Base-by-base conservation (phyloP, 345 rosid genomes). In the Dipteronia sinensis region DNA sequence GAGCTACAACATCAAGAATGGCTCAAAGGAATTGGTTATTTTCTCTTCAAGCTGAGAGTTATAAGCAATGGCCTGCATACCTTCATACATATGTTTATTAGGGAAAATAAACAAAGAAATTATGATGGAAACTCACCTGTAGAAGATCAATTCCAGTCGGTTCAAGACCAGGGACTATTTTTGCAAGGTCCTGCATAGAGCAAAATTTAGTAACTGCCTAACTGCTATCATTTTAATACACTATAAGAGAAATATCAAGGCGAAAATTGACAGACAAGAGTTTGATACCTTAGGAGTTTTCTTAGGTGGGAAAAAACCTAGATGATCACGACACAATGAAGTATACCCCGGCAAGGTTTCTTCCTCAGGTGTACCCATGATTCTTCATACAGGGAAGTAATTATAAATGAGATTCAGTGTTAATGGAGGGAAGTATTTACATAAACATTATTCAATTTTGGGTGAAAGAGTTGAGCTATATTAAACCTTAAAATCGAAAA, bases 331-430 rank as follows among this genome's bases (percentile, higher is more conserved):
- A 27, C 42, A 44, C 29, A 31, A 58, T 58, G 68, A 49, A 72
- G 65, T 42, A 47, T 16, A 46, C 27, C 69, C 74, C 0, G 74
- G 74, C 63, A 61, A 77, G 58, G 69, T 61, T 46, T 69, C 79
- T 46, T 34, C 46, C 58, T 58, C 62, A 16, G 79, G 79, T 3
- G 49, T 77, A 12, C 79, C 79, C 79, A 77, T 77, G 40, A 69
- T 27, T 20, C 79, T 77, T 27, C 25, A 69, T 11, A 23, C 19
- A 68, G 25, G 27, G 38, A 15, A 15, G 40, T 17, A 49, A 11
- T 1, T 15, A 19, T 63, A 42, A 64, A 63, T 27, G 16, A 19
- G 70, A 25, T 63, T 40, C 8, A 19, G 49, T 2, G n/a, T 10
- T 10, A 4, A 0, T 0, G 19, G 12, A 27, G 29, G 15, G 27